A percentile compares a stretch with the other conserved stretches of the same genome.
These are phyloP conservation scores for Tephrocybe sp. DNA, from an alignment of 768 basidiomycete species.

Conservation along the genomic window DNA sequence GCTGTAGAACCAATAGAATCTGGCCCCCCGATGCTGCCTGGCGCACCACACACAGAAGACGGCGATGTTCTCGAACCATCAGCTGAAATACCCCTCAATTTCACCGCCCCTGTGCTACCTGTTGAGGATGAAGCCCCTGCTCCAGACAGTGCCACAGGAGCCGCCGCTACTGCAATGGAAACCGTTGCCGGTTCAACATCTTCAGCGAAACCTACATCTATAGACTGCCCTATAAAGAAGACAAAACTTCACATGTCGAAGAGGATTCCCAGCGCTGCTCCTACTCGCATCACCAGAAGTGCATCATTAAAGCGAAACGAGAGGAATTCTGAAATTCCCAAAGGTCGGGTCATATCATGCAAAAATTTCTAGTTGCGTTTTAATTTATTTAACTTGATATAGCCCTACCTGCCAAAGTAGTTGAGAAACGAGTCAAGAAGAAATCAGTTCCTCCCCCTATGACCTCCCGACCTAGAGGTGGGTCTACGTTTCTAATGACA, in stretches of 20 bases:
- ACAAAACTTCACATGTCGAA: constrained; percentile 20
- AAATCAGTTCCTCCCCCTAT: constrained; percentile 3
- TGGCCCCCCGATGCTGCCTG: neutral
- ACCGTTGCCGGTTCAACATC: neutral
- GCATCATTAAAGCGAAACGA: constrained; percentile 27
- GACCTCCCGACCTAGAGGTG: constrained; percentile 29
- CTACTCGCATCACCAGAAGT: constrained; percentile 35
- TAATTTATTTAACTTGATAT: too few relatives aligned
- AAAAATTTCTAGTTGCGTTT: too few relatives aligned
- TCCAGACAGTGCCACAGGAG: too few relatives aligned
- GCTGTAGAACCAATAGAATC: neutral
- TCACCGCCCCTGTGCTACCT: neutral
- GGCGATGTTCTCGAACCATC: neutral
- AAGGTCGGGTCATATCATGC: constrained; percentile 8
- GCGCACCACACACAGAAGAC: neutral
- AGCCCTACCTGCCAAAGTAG: neutral
- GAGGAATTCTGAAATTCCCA: constrained; percentile 9
- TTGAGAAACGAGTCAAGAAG: neutral
- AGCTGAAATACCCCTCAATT: neutral
- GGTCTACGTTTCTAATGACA: constrained; percentile 1
- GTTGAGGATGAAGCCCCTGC: neutral
- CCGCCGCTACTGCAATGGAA: neutral
- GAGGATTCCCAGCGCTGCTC: constrained; percentile 21
- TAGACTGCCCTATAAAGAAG: neutral
- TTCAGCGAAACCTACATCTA: neutral